Evolutionary conservation across 306 rosid genomes (phyloP), one percentile per base, ranked within the genome.

Genomic region (Vigna nakashimae): DNA sequence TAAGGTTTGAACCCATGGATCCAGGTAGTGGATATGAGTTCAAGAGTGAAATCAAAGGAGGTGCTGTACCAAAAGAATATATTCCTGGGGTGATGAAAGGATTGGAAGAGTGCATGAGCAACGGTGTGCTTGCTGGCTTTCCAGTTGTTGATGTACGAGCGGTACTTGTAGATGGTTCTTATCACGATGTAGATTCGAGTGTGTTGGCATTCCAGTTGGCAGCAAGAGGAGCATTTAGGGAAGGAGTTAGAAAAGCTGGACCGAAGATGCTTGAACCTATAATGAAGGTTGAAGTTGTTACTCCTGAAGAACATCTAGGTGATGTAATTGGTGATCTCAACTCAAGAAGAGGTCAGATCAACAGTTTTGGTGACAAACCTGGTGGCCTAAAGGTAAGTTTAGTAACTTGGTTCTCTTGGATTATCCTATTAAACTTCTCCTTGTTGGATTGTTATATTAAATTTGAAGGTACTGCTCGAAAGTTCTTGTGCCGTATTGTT

Each of bases 11-110:
- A 69, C 98, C 99, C 43, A 45, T 92, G 97, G 99, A 95, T 5
- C 73, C 97, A 55, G 99, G 98, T 11, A 65, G 87, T 69, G 98
- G 98, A 65, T 95, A 95, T 28, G 98, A 95, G 81, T 95, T 95
- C 87, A 91, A 95, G 90, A 95, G 98, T 83, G 99, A 91, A 88
- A 95, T 95, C 84, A 95, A 91, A 88, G 99, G 99, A 83, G 99
- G 99, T 20, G 87, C 96, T 16, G 97, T 95, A 66, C 99, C 99
- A 12, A 91, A 11, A 71, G 99, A 95, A 66, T 95, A 95, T 86
- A 64, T 95, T 86, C 99, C 99, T 0, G 99, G 99, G 7, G 99
- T 95, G 81, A 88, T 95, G 88, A 95, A 95, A 82, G 99, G 99
- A 83, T 84, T 95, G 84, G 97, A 95, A 89, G 99, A 95, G 88